phyloP scores from a whole-genome alignment of 2,329 filamentous ascomycete genomes.

The Colletotrichum orbiculare region DNA sequence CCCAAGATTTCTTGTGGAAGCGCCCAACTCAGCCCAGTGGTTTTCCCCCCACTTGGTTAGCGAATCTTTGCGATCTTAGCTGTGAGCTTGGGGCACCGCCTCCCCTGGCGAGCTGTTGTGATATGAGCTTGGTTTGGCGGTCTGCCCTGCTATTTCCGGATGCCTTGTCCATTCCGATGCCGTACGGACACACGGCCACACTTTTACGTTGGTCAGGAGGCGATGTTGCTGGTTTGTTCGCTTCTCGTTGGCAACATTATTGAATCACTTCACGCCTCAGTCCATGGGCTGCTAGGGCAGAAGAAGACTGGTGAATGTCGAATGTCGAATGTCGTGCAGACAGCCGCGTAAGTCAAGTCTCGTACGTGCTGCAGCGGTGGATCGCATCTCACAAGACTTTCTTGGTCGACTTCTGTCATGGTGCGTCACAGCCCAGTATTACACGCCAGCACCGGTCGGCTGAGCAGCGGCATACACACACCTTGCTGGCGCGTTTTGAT shows the following conservation, averaged over 20 bases:
- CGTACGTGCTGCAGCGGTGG: background rate
- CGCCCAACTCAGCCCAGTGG: constrained; percentile 23
- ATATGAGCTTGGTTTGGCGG: background rate
- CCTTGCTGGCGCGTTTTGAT: background rate
- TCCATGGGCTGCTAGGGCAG: background rate
- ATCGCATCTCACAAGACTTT: background rate
- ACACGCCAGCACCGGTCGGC: constrained; percentile 17
- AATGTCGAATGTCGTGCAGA: too few species aligned
- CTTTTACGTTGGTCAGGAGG: background rate
- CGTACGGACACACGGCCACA: background rate
- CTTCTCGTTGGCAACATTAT: background rate
- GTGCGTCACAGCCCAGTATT: constrained; percentile 23
- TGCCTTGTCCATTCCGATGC: constrained; percentile 5
- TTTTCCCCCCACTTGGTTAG: too few species aligned
- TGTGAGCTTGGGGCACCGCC: too few species aligned
- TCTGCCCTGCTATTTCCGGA: constrained; percentile 8
- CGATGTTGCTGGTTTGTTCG: constrained; percentile 8
- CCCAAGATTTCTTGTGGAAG: constrained; percentile 1
- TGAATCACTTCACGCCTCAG: too few species aligned
- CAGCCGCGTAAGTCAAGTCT: background rate
- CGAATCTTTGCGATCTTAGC: too few species aligned
- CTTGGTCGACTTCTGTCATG: background rate
- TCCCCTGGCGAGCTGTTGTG: too few species aligned
- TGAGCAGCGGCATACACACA: constrained; percentile 9
- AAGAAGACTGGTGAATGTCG: background rate